phyloP scores from a whole-genome alignment of 805 yeast species.

The Myxozyma nipponensis region DNA sequence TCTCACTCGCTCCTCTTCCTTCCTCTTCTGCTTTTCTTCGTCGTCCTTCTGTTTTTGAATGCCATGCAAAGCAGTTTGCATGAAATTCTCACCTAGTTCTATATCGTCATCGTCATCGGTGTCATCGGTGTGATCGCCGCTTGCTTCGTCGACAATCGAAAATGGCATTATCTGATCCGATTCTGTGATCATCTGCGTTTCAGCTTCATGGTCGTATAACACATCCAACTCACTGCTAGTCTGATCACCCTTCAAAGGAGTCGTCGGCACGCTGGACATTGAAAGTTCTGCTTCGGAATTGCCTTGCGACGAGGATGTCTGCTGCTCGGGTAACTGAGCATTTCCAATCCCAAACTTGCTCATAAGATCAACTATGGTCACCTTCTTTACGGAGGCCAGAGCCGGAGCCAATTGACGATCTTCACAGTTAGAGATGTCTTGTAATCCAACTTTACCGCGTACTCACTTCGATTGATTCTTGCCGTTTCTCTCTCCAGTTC shows the following conservation, averaged over 20 bases:
- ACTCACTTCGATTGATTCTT: conserved; percentile 21
- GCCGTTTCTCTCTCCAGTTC: conserved; percentile 25
- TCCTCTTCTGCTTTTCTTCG: neutral
- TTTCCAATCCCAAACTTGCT: neutral
- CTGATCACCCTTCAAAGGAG: too few relatives aligned
- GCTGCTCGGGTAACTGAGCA: too few relatives aligned
- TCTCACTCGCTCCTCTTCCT: neutral
- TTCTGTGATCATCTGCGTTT: too few relatives aligned
- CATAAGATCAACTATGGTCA: neutral
- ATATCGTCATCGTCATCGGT: neutral
- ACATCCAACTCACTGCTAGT: too few relatives aligned
- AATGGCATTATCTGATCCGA: too few relatives aligned
- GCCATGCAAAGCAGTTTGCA: neutral
- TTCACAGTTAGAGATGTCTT: neutral
- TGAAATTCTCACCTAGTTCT: neutral
- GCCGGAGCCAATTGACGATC: neutral
- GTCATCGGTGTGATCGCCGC: neutral
- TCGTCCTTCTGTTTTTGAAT: neutral
- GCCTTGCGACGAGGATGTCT: too few relatives aligned
- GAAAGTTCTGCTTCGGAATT: too few relatives aligned
- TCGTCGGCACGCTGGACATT: too few relatives aligned
- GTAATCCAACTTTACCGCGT: too few relatives aligned
- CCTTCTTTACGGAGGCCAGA: neutral
- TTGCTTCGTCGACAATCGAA: too few relatives aligned
- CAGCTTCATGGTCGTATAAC: too few relatives aligned